A percentile compares a stretch with the other conserved stretches of the same genome.
Conservation (phyloP, 2,329 filamentous ascomycete species). For the Sporothrix brasiliensis region DNA sequence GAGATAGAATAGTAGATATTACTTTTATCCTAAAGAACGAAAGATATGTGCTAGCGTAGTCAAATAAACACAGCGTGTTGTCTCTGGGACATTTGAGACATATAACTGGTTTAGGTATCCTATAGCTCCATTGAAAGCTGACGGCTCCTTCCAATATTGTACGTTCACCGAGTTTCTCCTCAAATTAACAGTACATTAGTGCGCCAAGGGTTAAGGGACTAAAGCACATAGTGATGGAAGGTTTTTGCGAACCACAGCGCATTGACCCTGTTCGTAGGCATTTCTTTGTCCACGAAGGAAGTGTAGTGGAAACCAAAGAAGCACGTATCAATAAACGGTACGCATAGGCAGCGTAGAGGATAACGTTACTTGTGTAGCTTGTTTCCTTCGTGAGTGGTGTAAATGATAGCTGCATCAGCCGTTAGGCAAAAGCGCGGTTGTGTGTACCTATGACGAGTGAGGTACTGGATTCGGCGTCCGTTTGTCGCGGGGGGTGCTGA, state of each 20-base stretch:
- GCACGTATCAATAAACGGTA: not conserved
- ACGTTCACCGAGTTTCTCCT: not conserved
- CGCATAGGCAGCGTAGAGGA: no score
- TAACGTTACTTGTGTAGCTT: no score
- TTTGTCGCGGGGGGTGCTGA: not conserved
- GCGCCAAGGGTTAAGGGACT: not conserved
- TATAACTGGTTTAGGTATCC: not conserved
- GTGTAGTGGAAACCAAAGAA: not conserved
- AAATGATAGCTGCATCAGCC: not conserved
- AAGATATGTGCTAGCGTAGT: not conserved
- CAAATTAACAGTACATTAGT: not conserved
- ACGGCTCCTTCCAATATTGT: slow-evolving; percentile 4
- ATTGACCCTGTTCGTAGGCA: not conserved
- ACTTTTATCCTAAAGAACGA: no score
- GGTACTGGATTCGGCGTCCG: not conserved
- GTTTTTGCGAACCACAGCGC: no score
- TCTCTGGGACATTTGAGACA: not conserved
- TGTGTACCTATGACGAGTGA: not conserved
- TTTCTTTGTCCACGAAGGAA: slow-evolving; percentile 9
- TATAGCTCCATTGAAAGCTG: not conserved
- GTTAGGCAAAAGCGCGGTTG: not conserved
- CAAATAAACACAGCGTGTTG: slow-evolving; percentile 2
- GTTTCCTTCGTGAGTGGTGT: not conserved
- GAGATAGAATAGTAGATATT: no score
- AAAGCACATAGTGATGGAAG: no score